These are phyloP conservation scores for Linnemannia zychae DNA, from an alignment of 192 early-diverging fungal species.

Conservation along the genomic window DNA sequence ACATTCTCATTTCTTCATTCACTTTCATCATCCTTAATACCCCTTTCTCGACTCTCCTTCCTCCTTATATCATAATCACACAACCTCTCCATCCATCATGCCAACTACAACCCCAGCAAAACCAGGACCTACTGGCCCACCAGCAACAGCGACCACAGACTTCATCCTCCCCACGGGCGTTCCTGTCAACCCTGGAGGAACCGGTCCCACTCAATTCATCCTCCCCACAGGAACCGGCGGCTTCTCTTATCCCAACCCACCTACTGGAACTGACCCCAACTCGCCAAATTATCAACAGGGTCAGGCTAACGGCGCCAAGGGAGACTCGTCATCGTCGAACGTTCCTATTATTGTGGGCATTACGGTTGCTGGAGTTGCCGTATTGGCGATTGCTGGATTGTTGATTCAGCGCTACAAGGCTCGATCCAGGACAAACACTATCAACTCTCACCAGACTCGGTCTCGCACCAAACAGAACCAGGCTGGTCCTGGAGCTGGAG, in stretches of 20 bases:
- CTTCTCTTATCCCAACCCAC: constrained; percentile 15
- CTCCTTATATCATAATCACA: constrained; percentile 2
- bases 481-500: background rate
- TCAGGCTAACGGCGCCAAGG: background rate
- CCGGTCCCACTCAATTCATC: constrained; percentile 24
- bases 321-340: constrained; percentile 4
- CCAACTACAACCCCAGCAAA: background rate
- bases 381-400: constrained; percentile 34
- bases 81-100: constrained; percentile 12
- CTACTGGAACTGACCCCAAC: constrained; percentile 34
- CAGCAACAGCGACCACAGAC: background rate
- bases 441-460: constrained; percentile 48
- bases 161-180: background rate
- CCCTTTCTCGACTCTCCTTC: background rate
- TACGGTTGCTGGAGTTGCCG: constrained; percentile 40
- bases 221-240: constrained; percentile 25
- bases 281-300: constrained; percentile 23
- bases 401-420: constrained; percentile 33
- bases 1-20: background rate
- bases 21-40: constrained; percentile 2
- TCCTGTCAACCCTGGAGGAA: background rate
- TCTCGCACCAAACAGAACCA: constrained; percentile 25
- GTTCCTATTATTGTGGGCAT: constrained; percentile 35
- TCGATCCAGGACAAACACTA: constrained; percentile 24
- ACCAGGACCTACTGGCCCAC: background rate